Base-by-base conservation (phyloP, 768 basidiomycete species). In the Kockovaella imperatae region DNA sequence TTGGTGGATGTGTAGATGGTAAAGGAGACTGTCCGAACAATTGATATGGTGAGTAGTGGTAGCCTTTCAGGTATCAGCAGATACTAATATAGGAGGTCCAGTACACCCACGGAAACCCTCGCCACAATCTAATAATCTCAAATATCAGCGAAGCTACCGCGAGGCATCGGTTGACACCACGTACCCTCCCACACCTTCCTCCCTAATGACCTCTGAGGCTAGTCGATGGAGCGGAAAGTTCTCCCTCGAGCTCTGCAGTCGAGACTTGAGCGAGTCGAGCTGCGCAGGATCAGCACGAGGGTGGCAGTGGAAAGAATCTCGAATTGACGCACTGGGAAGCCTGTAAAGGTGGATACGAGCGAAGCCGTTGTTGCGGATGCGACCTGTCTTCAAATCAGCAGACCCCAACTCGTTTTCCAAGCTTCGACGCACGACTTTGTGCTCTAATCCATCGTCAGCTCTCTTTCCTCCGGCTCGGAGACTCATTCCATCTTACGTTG, bases 241-340 rank as follows among this genome's bases (percentile, higher is more conserved):
- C 42, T 77, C 81, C 68, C 84, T 83, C 43, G 81, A 83, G 35
- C 87, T 87, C 73, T 95, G 89, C 44, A 95, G 74, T 64, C 89
- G 77, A 53, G 87, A 91, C 74, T 97, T 97, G 73, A 97, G 79
- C 46, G 86, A 88, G 71, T 97, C 93, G 75, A 96, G 75, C 82
- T 91, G 62, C 45, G 54, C 14, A 42, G 40, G 17, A 23, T 24
- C 42, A 42, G 32, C 25, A 24, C 42, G 43, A 39, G 25, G 36
- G 31, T 45, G 31, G 40, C 28, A n/a, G 11, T 4, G 15, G 23
- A 21, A 1, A 8, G 25, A 17, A 21, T 30, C 14, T 15, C 8
- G 17, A n/a, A 5, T 6, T 18, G 41, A 63, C 73, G 46, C 45
- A 79, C 87, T 48, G 88, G 88, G 71, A 90, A 93, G 42, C 90